Evolutionary conservation across 768 basidiomycete genomes (phyloP).

Genomic region (Lactarius indigo): DNA sequence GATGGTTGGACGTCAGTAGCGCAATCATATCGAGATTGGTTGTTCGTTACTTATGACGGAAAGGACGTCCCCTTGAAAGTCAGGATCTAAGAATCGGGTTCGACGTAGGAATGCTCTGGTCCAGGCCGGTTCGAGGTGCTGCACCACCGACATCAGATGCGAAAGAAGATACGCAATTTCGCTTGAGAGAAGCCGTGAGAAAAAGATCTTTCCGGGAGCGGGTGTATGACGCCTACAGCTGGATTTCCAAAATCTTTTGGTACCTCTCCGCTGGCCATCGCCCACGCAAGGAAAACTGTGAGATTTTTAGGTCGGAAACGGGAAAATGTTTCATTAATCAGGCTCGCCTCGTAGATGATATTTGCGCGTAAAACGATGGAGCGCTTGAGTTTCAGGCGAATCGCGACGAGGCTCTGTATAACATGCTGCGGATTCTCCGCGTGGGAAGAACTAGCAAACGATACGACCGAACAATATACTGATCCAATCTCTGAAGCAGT

Average conservation of each 20-base stretch:
- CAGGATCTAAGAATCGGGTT: constrained; percentile 70
- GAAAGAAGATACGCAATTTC: constrained; percentile 67
- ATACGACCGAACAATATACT: constrained; percentile 73
- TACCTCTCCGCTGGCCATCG: constrained; percentile 81
- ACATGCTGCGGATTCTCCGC: constrained; percentile 53
- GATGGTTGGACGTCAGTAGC: not conserved
- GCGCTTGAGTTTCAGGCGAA: constrained; percentile 68
- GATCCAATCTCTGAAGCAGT: constrained; percentile 64
- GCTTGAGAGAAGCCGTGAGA: constrained; percentile 36
- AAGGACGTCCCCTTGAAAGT: constrained; percentile 81
- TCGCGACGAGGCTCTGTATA: constrained; percentile 63
- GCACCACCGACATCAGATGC: constrained; percentile 69
- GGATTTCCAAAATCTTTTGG: constrained; percentile 61
- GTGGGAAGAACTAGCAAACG: constrained; percentile 56
- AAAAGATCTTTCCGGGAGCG: not conserved
- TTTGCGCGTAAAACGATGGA: constrained; percentile 54
- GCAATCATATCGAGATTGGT: not conserved
- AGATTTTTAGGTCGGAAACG: not conserved
- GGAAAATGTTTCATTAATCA: not conserved
- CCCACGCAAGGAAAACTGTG: constrained; percentile 70
- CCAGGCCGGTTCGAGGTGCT: constrained; percentile 75
- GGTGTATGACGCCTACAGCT: constrained; percentile 45
- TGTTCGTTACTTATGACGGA: constrained; percentile 66
- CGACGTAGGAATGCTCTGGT: constrained; percentile 68
- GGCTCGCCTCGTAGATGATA: constrained; percentile 60